phyloP scores from a whole-genome alignment of 306 rosid genomes.

The Nissolia schottii region DNA sequence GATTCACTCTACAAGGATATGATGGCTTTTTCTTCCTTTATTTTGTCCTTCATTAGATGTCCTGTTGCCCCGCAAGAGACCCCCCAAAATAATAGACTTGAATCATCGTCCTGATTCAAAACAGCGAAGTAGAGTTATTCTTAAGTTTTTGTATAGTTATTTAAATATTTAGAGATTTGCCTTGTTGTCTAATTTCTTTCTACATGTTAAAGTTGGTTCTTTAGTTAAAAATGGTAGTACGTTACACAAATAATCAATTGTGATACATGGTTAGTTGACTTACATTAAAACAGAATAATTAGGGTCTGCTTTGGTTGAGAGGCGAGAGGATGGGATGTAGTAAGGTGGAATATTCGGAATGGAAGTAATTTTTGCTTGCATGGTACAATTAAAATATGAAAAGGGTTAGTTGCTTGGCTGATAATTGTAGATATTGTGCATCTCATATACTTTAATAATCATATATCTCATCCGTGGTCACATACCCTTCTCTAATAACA shows the following conservation, averaged over 20 bases:
- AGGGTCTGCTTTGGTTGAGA: neutral
- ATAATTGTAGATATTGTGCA: neutral
- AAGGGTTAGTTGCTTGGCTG: neutral
- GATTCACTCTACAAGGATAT: neutral
- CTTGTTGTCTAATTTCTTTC: neutral
- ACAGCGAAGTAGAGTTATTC: neutral
- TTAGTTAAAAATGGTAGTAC: neutral
- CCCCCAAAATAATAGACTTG: neutral
- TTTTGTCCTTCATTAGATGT: neutral
- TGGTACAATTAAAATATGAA: neutral
- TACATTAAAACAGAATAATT: neutral
- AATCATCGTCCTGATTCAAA: neutral
- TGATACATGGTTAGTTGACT: neutral
- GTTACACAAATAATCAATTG: neutral
- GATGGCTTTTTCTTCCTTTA: neutral
- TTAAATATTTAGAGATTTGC: neutral
- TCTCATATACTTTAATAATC: neutral
- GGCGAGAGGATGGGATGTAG: neutral
- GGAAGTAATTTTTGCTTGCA: neutral
- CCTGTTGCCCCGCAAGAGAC: neutral
- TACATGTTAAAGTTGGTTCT: neutral
- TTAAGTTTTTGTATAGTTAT: neutral
- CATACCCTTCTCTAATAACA: neutral
- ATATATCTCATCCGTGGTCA: neutral
- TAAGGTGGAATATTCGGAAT: neutral